Evolutionary conservation across 768 basidiomycete species (phyloP).

Genomic region (Lepiota brunneoincarnata): DNA sequence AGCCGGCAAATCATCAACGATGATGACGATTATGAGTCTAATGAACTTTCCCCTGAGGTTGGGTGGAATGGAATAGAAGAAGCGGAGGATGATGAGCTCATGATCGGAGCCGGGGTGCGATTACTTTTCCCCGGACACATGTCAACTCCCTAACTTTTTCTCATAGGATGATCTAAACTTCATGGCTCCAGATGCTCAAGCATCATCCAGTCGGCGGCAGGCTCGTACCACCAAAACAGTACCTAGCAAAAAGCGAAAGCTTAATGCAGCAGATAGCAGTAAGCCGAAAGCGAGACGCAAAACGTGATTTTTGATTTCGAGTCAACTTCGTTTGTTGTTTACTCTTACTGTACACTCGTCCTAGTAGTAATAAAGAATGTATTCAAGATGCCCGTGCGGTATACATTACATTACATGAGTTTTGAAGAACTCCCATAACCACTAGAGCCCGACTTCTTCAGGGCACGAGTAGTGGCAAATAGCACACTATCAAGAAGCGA

Average conservation of each 20-base stretch:
- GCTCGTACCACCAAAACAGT: slow-evolving; percentile 24
- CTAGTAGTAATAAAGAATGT: neutral
- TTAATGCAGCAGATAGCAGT: neutral
- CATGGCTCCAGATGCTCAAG: neutral
- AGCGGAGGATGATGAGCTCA: slow-evolving; percentile 55
- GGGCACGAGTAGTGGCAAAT: slow-evolving; percentile 73
- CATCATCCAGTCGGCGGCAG: slow-evolving; percentile 31
- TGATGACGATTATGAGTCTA: slow-evolving; percentile 13
- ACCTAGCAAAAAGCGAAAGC: slow-evolving; percentile 6
- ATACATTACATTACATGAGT: slow-evolving; percentile 37
- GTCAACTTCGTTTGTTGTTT: neutral
- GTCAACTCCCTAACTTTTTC: neutral
- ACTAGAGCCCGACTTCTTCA: slow-evolving; percentile 56
- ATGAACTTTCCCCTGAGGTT: neutral
- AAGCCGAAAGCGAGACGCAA: slow-evolving; percentile 28
- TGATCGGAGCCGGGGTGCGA: slow-evolving; percentile 57
- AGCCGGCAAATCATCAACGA: slow-evolving; percentile 14
- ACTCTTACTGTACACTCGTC: neutral
- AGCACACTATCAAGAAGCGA: slow-evolving; percentile 83
- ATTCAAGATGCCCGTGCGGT: slow-evolving; percentile 5
- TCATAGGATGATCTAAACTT: slow-evolving; percentile 26
- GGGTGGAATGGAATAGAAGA: neutral
- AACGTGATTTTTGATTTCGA: neutral
- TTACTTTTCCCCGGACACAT: neutral
- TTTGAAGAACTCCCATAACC: slow-evolving; percentile 37